Evolutionary conservation across 768 basidiomycete species (phyloP).

Genomic region (Hygrocybe punicea): DNA sequence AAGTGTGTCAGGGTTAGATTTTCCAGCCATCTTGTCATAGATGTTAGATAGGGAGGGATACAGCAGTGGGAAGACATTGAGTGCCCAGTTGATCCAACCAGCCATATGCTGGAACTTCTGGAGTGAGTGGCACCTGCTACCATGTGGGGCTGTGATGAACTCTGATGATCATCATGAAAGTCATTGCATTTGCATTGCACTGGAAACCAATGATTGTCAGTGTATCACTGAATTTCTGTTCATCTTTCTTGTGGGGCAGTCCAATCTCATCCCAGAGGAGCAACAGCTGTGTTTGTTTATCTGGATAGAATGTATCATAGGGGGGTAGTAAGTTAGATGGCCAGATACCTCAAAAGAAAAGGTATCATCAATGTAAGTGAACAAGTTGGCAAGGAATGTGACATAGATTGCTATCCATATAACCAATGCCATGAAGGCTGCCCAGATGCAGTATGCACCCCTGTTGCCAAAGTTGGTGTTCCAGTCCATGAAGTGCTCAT

Average conservation of each 20-base stretch:
- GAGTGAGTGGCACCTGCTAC: too few relatives aligned
- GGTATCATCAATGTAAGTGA: conserved; percentile 28
- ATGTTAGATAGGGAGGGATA: conserved; percentile 25
- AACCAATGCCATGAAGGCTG: conserved; percentile 24
- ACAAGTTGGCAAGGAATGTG: conserved; percentile 9
- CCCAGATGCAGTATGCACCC: too few relatives aligned
- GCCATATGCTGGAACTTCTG: conserved; percentile 33
- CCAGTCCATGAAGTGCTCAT: conserved; percentile 5
- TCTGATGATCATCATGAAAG: conserved; percentile 26
- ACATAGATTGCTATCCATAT: conserved; percentile 27
- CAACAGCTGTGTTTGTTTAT: conserved; percentile 33
- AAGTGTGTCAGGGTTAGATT: conserved; percentile 6
- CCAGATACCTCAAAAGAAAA: conserved; percentile 14
- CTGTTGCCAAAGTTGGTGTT: conserved; percentile 15
- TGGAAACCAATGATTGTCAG: conserved; percentile 41
- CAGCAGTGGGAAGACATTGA: conserved; percentile 36
- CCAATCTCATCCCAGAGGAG: conserved; percentile 39
- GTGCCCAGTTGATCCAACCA: conserved; percentile 40
- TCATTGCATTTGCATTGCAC: conserved; percentile 34
- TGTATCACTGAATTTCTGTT: conserved; percentile 33
- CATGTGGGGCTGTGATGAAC: too few relatives aligned
- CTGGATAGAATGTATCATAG: conserved; percentile 26
- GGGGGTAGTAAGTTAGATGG: conserved; percentile 21
- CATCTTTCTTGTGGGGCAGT: conserved; percentile 37
- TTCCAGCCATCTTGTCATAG: conserved; percentile 33